Evolutionary conservation across 345 rosid genomes (phyloP), one percentile per base, ranked within the genome.

Genomic region (Aquilaria sinensis): DNA sequence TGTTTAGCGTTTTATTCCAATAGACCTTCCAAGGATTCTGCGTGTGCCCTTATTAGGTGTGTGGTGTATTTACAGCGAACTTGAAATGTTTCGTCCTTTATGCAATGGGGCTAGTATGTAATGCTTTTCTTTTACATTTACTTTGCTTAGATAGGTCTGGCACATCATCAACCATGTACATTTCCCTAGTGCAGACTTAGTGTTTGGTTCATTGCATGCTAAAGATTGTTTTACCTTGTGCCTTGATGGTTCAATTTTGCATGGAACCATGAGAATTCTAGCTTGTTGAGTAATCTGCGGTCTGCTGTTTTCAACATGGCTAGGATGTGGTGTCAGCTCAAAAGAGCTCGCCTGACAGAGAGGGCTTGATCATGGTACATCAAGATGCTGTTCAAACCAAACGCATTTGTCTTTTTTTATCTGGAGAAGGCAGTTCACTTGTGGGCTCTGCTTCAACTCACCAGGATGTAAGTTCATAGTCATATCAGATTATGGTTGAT

Each of bases 401-500:
- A 16, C 50, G 61, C 47, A 78, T 69, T 47, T 71, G 23, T 46
- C 58, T 82, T 53, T 63, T 67, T 51, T 65, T 78, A 59, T 82
- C 83, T 0, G 86, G 78, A 50, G 83, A 81, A 72, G 77, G 66
- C 56, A 63, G 55, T 65, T 79, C 77, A 0, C 74, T 56, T 1
- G 52, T 37, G 34, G 61, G 71, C 33, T 51, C 65, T 60, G 41
- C 63, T 57, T 60, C 72, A 23, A 72, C 83, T 49, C 72, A 75
- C 7, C 72, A 66, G 15, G 67, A 70, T 59, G 83, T 85, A 61
- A 74, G 76, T 64, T 60, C 34, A 51, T 4, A 23, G 59, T 32
- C 41, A 12, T 43, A 4, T 37, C 45, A 31, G 11, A 14, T 57
- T 30, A 3, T 45, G 53, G 11, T 37, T 43, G 41, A 53, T 43